Conservation (phyloP, 495 filamentous ascomycete genomes). For the Podospora pseudocomata region DNA sequence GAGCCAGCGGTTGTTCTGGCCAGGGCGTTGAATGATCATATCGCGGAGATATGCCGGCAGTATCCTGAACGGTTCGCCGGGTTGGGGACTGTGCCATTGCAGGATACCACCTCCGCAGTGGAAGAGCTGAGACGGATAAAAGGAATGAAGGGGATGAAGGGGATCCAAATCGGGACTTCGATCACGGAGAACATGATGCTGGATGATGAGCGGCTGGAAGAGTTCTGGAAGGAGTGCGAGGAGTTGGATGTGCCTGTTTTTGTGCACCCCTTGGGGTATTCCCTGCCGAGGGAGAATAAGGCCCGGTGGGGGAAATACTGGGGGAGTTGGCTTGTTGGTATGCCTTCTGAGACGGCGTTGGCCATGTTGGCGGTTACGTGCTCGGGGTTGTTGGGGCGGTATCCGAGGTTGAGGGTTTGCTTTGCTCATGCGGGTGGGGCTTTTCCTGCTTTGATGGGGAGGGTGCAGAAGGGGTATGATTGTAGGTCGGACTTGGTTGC, state of each 20-base stretch:
- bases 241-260: conserved; percentile 23
- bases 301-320: conserved; percentile 25
- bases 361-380: conserved; percentile 26
- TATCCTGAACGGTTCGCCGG: conserved; percentile 23
- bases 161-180: conserved; percentile 29
- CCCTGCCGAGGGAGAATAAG: conserved; percentile 24
- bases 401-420: conserved; percentile 27
- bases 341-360: conserved; percentile 32
- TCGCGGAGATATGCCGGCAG: conserved; percentile 10
- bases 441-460: conserved; percentile 29
- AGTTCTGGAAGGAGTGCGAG: conserved; percentile 27
- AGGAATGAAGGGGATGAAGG: conserved; percentile 15
- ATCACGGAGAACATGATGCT: conserved; percentile 21
- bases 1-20: conserved; percentile 19
- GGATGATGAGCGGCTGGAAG: conserved; percentile 18
- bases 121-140: conserved; percentile 53
- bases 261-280: conserved; percentile 30
- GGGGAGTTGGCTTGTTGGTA: conserved; percentile 29
- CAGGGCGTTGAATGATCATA: conserved; percentile 26
- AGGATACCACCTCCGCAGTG: conserved; percentile 55
- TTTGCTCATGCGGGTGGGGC: conserved; percentile 32
- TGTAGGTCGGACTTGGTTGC: conserved; percentile 32
- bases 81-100: conserved; percentile 37
- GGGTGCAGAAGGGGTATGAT: conserved; percentile 30
- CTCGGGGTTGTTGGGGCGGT: conserved; percentile 23